These are phyloP conservation scores for Halenospora varia DNA, from an alignment of 495 filamentous ascomycete species.

Conservation along the genomic window DNA sequence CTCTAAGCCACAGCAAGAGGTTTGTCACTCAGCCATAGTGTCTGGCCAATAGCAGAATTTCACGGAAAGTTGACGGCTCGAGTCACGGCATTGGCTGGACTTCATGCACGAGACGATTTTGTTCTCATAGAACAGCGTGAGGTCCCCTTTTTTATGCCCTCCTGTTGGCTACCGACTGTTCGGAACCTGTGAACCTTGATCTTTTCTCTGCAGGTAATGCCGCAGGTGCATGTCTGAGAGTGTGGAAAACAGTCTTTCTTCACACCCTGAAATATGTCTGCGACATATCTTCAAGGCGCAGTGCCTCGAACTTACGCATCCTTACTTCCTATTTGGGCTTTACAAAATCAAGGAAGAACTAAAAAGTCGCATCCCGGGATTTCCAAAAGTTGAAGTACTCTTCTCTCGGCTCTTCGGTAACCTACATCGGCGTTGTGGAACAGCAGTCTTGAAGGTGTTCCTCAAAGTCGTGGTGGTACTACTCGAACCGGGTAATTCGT, in stretches of 20 bases:
- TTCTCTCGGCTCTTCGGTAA: neutral
- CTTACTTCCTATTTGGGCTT: neutral
- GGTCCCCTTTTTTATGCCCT: neutral
- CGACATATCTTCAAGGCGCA: neutral
- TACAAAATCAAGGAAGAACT: neutral
- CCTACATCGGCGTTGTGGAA: neutral
- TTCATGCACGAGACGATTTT: neutral
- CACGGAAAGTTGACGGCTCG: neutral
- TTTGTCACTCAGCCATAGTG: neutral
- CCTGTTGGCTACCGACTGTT: neutral
- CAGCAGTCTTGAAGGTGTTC: neutral
- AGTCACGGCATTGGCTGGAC: neutral
- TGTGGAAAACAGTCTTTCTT: neutral
- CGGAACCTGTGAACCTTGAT: neutral
- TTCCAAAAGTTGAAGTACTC: neutral
- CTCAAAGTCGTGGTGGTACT: neutral
- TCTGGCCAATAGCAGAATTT: neutral
- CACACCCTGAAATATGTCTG: neutral
- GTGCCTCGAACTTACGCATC: neutral
- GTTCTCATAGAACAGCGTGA: neutral
- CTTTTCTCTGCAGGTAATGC: neutral
- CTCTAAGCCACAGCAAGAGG: neutral
- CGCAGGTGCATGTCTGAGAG: neutral
- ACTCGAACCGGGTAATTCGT: neutral
- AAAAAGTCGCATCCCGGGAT: neutral